phyloP scores from a whole-genome alignment of 305 asterid genomes.

The Andrographis paniculata region DNA sequence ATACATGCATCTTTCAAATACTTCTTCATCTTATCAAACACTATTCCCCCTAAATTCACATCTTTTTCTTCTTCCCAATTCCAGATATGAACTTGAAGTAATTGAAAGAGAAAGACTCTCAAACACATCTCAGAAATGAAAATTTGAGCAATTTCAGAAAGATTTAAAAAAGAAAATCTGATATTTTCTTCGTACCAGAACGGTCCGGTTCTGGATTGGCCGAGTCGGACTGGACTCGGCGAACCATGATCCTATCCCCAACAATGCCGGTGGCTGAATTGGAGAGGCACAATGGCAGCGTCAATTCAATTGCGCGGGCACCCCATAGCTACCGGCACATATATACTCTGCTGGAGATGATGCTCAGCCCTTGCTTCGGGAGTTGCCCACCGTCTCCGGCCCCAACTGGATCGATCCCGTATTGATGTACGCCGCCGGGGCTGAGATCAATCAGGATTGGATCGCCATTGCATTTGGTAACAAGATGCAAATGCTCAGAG shows the following conservation, averaged over 20 bases:
- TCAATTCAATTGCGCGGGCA: conserved; percentile 77
- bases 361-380: conserved; percentile 78
- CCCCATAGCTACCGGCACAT: conserved; percentile 75
- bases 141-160: too few species aligned
- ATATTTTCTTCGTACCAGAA: too few species aligned
- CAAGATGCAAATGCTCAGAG: conserved; percentile 78
- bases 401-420: conserved; percentile 81
- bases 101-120: too few species aligned
- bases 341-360: conserved; percentile 82
- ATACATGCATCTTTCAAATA: too few species aligned
- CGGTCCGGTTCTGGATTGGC: too few species aligned
- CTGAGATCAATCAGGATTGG: conserved; percentile 85
- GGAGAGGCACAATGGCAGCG: conserved; percentile 73
- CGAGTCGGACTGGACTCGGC: too few species aligned
- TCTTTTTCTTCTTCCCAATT: too few species aligned
- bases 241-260: conserved; percentile 62
- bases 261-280: conserved; percentile 69
- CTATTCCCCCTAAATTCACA: too few species aligned
- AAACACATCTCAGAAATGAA: too few species aligned
- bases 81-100: too few species aligned
- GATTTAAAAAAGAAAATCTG: too few species aligned
- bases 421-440: conserved; percentile 46
- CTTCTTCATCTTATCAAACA: too few species aligned
- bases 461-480: conserved; percentile 67
- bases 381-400: conserved; percentile 74